These are phyloP conservation scores for Melampsora occidentalis DNA, from an alignment of 1,284 basidiomycete species.

Conservation along the genomic window DNA sequence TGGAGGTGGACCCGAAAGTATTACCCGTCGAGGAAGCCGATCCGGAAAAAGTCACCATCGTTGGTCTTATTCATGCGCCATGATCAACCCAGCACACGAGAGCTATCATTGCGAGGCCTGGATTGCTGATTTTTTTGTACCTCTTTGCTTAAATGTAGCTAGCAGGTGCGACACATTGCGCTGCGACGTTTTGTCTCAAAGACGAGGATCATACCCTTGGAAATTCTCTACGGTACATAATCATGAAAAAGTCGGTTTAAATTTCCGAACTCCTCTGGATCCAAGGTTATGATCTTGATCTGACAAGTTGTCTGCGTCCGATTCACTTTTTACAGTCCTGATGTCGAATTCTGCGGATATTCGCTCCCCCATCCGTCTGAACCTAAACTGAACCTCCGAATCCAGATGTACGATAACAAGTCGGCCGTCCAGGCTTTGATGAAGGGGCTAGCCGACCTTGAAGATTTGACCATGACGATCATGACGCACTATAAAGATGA, in stretches of 20 bases:
- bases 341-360: conserved; percentile 54
- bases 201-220: conserved; percentile 54
- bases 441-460: conserved; percentile 29
- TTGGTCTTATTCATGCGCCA: neutral
- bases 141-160: conserved; percentile 14
- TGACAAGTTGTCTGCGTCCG: neutral
- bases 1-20: neutral
- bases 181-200: conserved; percentile 53
- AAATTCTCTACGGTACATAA: conserved; percentile 54
- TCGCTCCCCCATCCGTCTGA: conserved; percentile 54
- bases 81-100: neutral
- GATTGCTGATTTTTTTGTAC: neutral
- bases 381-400: conserved; percentile 53
- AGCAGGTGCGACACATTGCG: conserved; percentile 32
- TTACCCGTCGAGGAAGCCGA: conserved; percentile 2
- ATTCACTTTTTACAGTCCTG: conserved; percentile 47
- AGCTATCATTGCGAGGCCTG: no score
- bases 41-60: conserved; percentile 41
- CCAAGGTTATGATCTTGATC: neutral
- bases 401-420: conserved; percentile 53
- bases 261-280: neutral
- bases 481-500: conserved; percentile 23
- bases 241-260: conserved; percentile 54
- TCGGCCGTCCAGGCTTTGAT: conserved; percentile 20
- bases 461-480: conserved; percentile 16